Percentiles rank a stretch among this genome's conserved stretches.
Evolutionary conservation across 2,329 filamentous ascomycete genomes (phyloP).

Genomic region (Apiospora phragmitis): DNA sequence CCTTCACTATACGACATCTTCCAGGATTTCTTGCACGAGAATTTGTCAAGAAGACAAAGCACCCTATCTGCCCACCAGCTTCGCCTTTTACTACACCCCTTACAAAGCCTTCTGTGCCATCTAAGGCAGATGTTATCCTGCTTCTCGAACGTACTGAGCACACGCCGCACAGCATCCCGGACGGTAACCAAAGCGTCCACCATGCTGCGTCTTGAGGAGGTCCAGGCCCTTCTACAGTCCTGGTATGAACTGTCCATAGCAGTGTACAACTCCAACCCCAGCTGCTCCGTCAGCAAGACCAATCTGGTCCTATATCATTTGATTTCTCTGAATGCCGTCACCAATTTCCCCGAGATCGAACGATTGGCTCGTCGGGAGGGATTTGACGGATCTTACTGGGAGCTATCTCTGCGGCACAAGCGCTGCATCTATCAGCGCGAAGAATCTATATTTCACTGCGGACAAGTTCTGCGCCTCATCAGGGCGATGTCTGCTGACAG

Average conservation of each 20-base stretch:
- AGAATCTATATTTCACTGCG: slow-evolving; percentile 66
- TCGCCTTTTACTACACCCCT: slow-evolving; percentile 66
- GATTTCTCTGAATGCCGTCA: slow-evolving; percentile 68
- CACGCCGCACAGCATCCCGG: slow-evolving; percentile 40
- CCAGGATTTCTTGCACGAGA: slow-evolving; percentile 66
- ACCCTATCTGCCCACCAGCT: slow-evolving; percentile 56
- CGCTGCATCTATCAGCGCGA: slow-evolving; percentile 64
- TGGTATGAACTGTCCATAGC: slow-evolving; percentile 67
- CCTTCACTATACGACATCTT: slow-evolving; percentile 66
- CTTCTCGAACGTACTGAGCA: slow-evolving; percentile 56
- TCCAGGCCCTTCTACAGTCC: slow-evolving; percentile 61
- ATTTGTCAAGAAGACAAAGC: slow-evolving; percentile 50
- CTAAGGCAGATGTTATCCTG: slow-evolving; percentile 65
- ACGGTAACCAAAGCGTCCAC: slow-evolving; percentile 61
- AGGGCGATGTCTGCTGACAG: slow-evolving; percentile 59
- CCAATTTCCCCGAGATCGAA: slow-evolving; percentile 68
- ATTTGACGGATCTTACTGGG: slow-evolving; percentile 56
- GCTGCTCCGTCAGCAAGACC: slow-evolving; percentile 61
- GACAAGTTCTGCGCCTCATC: slow-evolving; percentile 64
- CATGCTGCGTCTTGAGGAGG: slow-evolving; percentile 62
- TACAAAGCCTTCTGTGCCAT: slow-evolving; percentile 66
- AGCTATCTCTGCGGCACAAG: slow-evolving; percentile 56
- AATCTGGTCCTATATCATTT: slow-evolving; percentile 71
- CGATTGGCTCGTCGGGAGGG: slow-evolving; percentile 62
- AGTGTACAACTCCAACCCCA: slow-evolving; percentile 55